Conservation (phyloP, 129 eudicot species). For the Smallanthus sonchifolius region DNA sequence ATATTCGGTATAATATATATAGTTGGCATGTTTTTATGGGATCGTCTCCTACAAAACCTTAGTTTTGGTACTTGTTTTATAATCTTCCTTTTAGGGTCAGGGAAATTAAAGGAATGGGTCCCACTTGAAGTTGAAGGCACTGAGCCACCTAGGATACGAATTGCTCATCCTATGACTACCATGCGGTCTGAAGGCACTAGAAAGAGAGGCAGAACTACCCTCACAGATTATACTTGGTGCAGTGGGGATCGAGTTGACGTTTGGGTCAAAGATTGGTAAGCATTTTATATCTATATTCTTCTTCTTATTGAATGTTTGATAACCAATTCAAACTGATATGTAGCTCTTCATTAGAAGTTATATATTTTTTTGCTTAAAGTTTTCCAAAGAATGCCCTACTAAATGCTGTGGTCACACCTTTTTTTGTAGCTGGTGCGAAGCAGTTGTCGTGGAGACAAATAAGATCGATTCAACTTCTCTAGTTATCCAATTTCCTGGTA, state of each 20-base stretch:
- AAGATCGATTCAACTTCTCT: conserved; percentile 60
- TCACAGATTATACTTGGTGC: conserved; percentile 59
- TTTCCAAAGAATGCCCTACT: not conserved
- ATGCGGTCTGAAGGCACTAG: conserved; percentile 54
- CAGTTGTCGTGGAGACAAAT: conserved; percentile 62
- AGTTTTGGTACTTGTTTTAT: not conserved
- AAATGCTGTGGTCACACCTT: not conserved
- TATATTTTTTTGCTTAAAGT: not conserved
- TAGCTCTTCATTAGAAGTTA: not conserved
- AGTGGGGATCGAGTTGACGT: conserved; percentile 89
- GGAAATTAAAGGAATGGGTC: conserved; percentile 33
- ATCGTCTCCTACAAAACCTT: not conserved
- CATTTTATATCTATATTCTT: conserved; percentile 4
- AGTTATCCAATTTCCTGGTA: conserved; percentile 79
- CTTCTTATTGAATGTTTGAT: not conserved
- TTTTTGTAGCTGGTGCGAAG: conserved; percentile 88
- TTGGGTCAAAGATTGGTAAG: conserved; percentile 77
- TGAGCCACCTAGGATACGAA: conserved; percentile 61
- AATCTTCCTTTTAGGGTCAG: conserved; percentile 44
- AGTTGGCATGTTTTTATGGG: conserved; percentile 10
- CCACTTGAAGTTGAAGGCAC: conserved; percentile 42
- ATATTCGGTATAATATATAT: not conserved
- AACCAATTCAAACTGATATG: not conserved
- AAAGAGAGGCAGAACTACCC: conserved; percentile 79
- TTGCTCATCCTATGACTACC: conserved; percentile 58